Evolutionary conservation across 1,139 yeast species (phyloP).

Genomic region (Hyphopichia burtonii): DNA sequence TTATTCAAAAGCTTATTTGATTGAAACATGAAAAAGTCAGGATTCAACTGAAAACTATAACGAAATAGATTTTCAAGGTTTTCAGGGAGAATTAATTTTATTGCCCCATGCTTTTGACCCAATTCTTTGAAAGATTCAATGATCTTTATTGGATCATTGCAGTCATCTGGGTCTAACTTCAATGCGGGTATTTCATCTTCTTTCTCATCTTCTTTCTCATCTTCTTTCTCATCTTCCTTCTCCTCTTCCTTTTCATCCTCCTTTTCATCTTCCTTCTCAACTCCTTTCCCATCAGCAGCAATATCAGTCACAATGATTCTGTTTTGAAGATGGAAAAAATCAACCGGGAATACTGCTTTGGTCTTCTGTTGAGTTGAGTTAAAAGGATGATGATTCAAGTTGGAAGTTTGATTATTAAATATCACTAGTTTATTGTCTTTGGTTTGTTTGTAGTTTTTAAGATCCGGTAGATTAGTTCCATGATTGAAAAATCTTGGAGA

Average conservation of each 20-base stretch:
- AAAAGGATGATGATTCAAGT: constrained; percentile 43
- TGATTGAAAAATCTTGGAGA: constrained; percentile 36
- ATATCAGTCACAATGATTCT: constrained; percentile 18
- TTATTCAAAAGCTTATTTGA: constrained; percentile 40
- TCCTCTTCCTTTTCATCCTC: too few species aligned
- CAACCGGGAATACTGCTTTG: constrained; percentile 39
- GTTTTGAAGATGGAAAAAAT: constrained; percentile 30
- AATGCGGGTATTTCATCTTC: constrained; percentile 46
- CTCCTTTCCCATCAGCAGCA: constrained; percentile 2
- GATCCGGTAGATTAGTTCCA: constrained; percentile 25
- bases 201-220: too few species aligned
- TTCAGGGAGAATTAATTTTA: constrained; percentile 61
- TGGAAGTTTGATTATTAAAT: constrained; percentile 29
- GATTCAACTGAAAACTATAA: constrained; percentile 23
- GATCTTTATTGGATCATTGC: constrained; percentile 49
- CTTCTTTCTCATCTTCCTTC: too few species aligned
- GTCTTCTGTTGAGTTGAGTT: constrained; percentile 43
- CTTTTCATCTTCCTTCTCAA: too few species aligned
- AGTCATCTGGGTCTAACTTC: constrained; percentile 32
- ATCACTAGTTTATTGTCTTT: constrained; percentile 18
- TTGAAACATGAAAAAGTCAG: constrained; percentile 55
- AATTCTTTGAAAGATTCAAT: constrained; percentile 45
- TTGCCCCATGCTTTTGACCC: constrained; percentile 66
- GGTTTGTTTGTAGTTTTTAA: constrained; percentile 20
- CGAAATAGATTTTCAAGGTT: constrained; percentile 42